Evolutionary conservation across 2,329 filamentous ascomycete species (phyloP).

Genomic region (Colletotrichum echinochloae): DNA sequence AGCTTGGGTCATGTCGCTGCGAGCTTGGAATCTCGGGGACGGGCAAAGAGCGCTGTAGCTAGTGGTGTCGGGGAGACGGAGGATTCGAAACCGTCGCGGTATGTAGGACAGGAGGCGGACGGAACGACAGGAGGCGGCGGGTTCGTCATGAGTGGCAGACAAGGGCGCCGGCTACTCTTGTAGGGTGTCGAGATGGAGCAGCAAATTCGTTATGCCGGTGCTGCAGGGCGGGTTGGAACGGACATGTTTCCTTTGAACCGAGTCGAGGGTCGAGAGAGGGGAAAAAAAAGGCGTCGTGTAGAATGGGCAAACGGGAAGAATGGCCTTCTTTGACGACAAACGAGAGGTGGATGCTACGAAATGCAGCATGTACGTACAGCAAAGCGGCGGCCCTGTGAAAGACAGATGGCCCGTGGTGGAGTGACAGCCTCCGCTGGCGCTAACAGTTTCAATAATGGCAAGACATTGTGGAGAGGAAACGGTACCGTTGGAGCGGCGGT

Average conservation of each 20-base stretch:
- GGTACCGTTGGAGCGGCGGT: slow-evolving; percentile 36
- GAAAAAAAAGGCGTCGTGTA: slow-evolving; percentile 3
- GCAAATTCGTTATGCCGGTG: slow-evolving; percentile 16
- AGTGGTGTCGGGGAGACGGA: slow-evolving; percentile 1
- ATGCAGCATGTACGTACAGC: neutral
- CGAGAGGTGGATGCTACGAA: slow-evolving; percentile 2
- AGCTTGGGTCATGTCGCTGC: slow-evolving; percentile 39
- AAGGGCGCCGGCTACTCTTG: slow-evolving; percentile 24
- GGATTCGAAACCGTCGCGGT: slow-evolving; percentile 29
- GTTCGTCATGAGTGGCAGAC: slow-evolving; percentile 40
- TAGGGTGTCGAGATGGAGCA: slow-evolving; percentile 8
- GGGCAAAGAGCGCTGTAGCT: neutral
- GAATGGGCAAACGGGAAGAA: slow-evolving; percentile 25
- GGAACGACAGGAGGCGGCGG: slow-evolving; percentile 32
- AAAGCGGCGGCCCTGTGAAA: slow-evolving; percentile 24
- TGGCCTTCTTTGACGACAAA: slow-evolving; percentile 30
- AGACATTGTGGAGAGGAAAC: slow-evolving; percentile 39
- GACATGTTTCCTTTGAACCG: slow-evolving; percentile 31
- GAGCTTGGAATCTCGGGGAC: slow-evolving; percentile 12
- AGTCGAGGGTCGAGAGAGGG: neutral
- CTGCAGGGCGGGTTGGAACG: slow-evolving; percentile 22
- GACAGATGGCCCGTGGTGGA: slow-evolving; percentile 34
- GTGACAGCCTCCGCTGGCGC: slow-evolving; percentile 29
- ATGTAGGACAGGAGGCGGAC: slow-evolving; percentile 32
- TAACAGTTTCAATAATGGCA: slow-evolving; percentile 37